A percentile compares a stretch with the other conserved stretches of the same genome.
These are phyloP conservation scores for Seminavis robusta DNA, from an alignment of 108 stramenopile genomes.

Conservation along the genomic window DNA sequence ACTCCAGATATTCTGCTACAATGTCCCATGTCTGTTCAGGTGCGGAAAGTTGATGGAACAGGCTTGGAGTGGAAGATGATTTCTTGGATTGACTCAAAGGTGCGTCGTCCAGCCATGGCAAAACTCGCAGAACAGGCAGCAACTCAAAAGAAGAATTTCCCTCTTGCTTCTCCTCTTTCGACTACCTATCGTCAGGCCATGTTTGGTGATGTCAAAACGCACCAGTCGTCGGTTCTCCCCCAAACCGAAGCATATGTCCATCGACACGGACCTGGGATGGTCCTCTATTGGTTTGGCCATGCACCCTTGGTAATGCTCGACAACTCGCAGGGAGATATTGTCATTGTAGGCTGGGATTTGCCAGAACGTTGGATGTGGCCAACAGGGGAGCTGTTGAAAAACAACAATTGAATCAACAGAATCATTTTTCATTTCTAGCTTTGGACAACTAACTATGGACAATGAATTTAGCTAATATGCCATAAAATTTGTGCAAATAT, in stretches of 20 bases:
- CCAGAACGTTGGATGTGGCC: slow-evolving; percentile 65
- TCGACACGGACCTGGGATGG: slow-evolving; percentile 77
- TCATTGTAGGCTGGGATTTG: slow-evolving; percentile 52
- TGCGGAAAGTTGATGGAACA: slow-evolving; percentile 14
- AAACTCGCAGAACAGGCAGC: too few relatives aligned
- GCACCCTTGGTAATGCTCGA: slow-evolving; percentile 63
- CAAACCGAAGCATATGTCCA: slow-evolving; percentile 83
- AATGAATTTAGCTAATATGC: too few relatives aligned
- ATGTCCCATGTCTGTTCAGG: not conserved
- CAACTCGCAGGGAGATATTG: slow-evolving; percentile 63
- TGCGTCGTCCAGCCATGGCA: slow-evolving; percentile 20
- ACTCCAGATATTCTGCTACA: slow-evolving; percentile 79
- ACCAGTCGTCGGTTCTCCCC: slow-evolving; percentile 63
- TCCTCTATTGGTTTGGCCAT: slow-evolving; percentile 88
- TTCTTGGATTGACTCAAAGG: slow-evolving; percentile 88
- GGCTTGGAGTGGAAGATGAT: slow-evolving; percentile 70
- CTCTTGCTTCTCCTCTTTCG: not conserved
- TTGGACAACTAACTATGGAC: too few relatives aligned
- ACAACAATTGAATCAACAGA: too few relatives aligned
- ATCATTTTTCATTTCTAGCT: too few relatives aligned
- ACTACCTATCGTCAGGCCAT: slow-evolving; percentile 51
- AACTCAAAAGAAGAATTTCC: not conserved
- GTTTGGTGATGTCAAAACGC: slow-evolving; percentile 74
- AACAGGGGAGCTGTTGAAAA: too few relatives aligned
- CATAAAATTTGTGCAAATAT: too few relatives aligned